A percentile compares a stretch with the other conserved stretches of the same genome.
Conservation (phyloP, 257 asterid genomes). For the Penstemon newberryi region DNA sequence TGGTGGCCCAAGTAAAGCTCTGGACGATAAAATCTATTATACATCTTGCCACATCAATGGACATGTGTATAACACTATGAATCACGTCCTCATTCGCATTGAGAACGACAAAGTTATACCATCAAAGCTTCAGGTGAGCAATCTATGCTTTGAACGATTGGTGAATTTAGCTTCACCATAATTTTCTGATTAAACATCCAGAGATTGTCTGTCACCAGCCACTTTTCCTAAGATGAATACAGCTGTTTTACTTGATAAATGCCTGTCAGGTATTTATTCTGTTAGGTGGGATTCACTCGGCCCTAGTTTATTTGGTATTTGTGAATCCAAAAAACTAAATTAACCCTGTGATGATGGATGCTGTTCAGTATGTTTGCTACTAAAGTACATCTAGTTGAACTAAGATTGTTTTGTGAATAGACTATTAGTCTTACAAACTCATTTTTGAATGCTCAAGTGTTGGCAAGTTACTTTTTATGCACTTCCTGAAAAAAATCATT, state of each 20-base stretch:
- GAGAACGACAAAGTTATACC: slow-evolving; percentile 60
- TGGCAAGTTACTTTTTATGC: not conserved
- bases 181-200: slow-evolving; percentile 21
- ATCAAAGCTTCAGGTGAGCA: slow-evolving; percentile 78
- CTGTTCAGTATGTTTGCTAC: slow-evolving; percentile 12
- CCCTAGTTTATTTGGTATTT: slow-evolving; percentile 12
- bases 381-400: slow-evolving; percentile 5
- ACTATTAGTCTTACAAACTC: not conserved
- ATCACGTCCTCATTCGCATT: slow-evolving; percentile 64
- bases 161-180: slow-evolving; percentile 5
- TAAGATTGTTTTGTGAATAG: not conserved
- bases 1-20: slow-evolving; percentile 55
- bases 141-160: slow-evolving; percentile 19
- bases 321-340: slow-evolving; percentile 3
- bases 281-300: slow-evolving; percentile 14
- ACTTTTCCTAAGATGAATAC: slow-evolving; percentile 1
- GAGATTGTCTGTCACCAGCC: slow-evolving; percentile 9
- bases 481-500: not conserved
- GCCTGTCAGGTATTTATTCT: slow-evolving; percentile 10
- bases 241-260: slow-evolving; percentile 14
- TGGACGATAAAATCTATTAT: slow-evolving; percentile 62
- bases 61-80: slow-evolving; percentile 51
- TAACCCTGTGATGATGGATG: not conserved
- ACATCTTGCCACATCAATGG: slow-evolving; percentile 71
- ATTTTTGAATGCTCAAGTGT: not conserved